Percentiles rank a stretch among this genome's conserved stretches.
phyloP scores from a whole-genome alignment of 345 rosid genomes.

The Murraya paniculata region DNA sequence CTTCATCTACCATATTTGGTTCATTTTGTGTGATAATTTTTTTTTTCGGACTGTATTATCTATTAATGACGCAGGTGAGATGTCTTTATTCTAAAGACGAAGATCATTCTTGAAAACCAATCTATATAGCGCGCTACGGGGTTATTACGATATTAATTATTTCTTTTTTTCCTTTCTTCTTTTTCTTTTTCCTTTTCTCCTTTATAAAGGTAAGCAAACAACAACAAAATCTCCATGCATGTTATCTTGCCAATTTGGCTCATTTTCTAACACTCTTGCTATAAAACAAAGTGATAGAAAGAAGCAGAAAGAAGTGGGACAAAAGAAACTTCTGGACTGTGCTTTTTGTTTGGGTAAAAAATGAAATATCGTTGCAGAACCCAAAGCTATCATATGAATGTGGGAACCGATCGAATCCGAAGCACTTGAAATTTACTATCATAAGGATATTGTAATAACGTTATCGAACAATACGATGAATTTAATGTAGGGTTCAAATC shows the following conservation, averaged over 20 bases:
- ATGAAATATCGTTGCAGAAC: background rate
- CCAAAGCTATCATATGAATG: background rate
- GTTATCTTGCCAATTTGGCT: background rate
- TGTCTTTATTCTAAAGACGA: no score
- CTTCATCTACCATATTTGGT: no score
- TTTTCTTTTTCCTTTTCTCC: background rate
- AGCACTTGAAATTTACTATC: constrained; percentile 1
- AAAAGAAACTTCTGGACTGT: constrained; percentile 32
- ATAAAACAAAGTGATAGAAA: background rate
- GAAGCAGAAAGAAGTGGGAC: constrained; percentile 1
- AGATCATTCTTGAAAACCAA: no score
- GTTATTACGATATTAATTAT: no score
- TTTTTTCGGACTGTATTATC: no score
- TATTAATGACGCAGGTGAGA: no score
- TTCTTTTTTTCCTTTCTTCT: background rate
- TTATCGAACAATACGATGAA: no score
- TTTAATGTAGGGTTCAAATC: no score
- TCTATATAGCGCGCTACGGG: background rate
- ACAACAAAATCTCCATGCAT: background rate
- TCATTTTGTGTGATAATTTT: no score
- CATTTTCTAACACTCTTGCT: background rate
- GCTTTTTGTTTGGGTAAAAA: constrained; percentile 11
- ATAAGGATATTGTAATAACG: no score
- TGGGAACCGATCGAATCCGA: background rate
- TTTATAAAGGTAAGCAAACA: background rate